A percentile compares a stretch with the other conserved stretches of the same genome.
These are phyloP conservation scores for Rhodotorula graminis DNA, from an alignment of 768 basidiomycete species.

Conservation along the genomic window DNA sequence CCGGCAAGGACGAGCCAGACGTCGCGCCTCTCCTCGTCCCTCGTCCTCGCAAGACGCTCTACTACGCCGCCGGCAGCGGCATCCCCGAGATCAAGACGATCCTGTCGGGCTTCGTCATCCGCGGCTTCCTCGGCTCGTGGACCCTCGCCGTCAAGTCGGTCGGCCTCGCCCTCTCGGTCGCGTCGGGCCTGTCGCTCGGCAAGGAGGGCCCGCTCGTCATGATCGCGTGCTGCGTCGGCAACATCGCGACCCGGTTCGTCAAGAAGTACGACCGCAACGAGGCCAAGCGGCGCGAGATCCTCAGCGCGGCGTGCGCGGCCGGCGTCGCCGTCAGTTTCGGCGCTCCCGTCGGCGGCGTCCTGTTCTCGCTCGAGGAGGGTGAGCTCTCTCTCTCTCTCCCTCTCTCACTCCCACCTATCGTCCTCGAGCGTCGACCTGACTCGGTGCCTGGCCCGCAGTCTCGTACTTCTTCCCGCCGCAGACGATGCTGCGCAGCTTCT, in stretches of 20 bases:
- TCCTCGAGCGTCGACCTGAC: background rate
- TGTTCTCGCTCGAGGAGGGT: constrained; percentile 92
- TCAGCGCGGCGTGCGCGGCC: constrained; percentile 89
- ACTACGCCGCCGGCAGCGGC: constrained; percentile 73
- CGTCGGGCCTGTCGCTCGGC: constrained; percentile 83
- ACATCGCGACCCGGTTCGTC: constrained; percentile 80
- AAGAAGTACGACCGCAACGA: constrained; percentile 92
- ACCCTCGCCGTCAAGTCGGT: constrained; percentile 71
- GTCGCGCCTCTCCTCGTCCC: background rate
- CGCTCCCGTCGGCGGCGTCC: constrained; percentile 72
- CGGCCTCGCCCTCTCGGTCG: constrained; percentile 83
- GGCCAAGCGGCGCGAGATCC: constrained; percentile 88
- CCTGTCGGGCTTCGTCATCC: constrained; percentile 64
- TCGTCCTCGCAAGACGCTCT: constrained; percentile 37
- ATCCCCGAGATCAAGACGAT: constrained; percentile 97
- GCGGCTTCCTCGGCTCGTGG: constrained; percentile 88
- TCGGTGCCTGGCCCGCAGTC: background rate
- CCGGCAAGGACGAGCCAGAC: background rate
- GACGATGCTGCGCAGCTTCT: constrained; percentile 53
- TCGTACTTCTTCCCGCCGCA: constrained; percentile 81
- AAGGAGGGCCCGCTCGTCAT: constrained; percentile 83
- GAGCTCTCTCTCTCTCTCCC: constrained; percentile 48
- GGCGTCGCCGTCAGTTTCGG: constrained; percentile 97
- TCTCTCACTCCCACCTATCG: no score
- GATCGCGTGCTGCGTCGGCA: constrained; percentile 86